Percentiles rank a stretch among this genome's conserved stretches.
phyloP scores from a whole-genome alignment of 768 basidiomycete genomes.

The Lactarius evosmus region DNA sequence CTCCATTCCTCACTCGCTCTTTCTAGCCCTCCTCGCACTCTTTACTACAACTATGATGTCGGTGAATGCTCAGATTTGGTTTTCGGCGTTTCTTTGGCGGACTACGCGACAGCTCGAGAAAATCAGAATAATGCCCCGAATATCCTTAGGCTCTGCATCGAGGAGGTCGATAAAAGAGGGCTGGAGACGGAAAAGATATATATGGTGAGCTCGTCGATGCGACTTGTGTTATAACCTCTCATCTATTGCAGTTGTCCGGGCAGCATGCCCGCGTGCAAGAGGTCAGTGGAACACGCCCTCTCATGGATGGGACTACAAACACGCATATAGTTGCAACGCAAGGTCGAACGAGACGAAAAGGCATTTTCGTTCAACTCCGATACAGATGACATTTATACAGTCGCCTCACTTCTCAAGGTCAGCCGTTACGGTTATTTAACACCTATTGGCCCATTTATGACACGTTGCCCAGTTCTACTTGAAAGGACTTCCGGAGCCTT shows the following conservation, averaged over 20 bases:
- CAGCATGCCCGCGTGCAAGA: slow-evolving; percentile 81
- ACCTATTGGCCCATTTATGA: background rate
- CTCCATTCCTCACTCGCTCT: slow-evolving; percentile 61
- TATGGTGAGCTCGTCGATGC: slow-evolving; percentile 44
- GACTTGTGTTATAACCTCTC: background rate
- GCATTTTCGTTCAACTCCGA: slow-evolving; percentile 68
- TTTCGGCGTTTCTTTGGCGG: slow-evolving; percentile 83
- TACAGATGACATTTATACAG: slow-evolving; percentile 75
- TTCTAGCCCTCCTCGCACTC: slow-evolving; percentile 65
- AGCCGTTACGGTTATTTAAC: slow-evolving; percentile 21
- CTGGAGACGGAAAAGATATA: slow-evolving; percentile 80
- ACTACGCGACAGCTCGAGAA: slow-evolving; percentile 81
- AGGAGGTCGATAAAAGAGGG: slow-evolving; percentile 78
- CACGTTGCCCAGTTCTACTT: slow-evolving; percentile 56
- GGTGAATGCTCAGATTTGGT: slow-evolving; percentile 86
- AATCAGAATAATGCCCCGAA: slow-evolving; percentile 74
- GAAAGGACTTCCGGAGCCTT: slow-evolving; percentile 83
- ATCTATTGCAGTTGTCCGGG: slow-evolving; percentile 61
- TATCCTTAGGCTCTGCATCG: slow-evolving; percentile 75
- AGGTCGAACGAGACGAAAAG: slow-evolving; percentile 79
- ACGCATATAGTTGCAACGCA: slow-evolving; percentile 65
- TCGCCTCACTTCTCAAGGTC: slow-evolving; percentile 84
- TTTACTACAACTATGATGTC: slow-evolving; percentile 75
- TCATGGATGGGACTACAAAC: slow-evolving; percentile 7
- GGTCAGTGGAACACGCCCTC: slow-evolving; percentile 40